Conservation (phyloP, 208 protist genomes). For the Acanthamoeba quina region DNA sequence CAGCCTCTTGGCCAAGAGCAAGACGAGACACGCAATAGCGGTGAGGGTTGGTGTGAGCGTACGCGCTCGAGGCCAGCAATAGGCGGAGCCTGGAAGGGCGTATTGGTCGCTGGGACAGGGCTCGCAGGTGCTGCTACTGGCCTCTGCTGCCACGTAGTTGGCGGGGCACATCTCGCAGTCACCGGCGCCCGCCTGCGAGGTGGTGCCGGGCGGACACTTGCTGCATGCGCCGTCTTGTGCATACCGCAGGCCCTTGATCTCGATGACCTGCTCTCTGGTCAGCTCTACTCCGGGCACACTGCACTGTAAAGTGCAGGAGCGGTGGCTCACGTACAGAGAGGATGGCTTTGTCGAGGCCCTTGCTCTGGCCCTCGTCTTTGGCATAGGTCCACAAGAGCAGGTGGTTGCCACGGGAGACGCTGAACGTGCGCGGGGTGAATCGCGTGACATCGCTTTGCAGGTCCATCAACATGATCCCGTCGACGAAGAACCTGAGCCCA, state of each 20-base stretch:
- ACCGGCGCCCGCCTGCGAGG: neutral
- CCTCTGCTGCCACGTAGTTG: neutral
- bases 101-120: slow-evolving; percentile 29
- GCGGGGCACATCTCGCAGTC: slow-evolving; percentile 17
- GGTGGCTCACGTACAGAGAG: slow-evolving; percentile 9
- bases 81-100: neutral
- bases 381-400: slow-evolving; percentile 19
- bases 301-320: neutral
- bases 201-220: slow-evolving; percentile 10
- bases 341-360: slow-evolving; percentile 40
- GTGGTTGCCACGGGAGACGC: neutral
- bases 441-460: slow-evolving; percentile 26
- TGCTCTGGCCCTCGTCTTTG: slow-evolving; percentile 41
- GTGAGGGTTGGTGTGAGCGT: neutral
- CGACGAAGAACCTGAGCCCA: slow-evolving; percentile 20
- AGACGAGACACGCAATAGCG: too few species aligned
- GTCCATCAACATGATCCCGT: slow-evolving; percentile 6
- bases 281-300: neutral
- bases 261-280: neutral
- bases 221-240: slow-evolving; percentile 24
- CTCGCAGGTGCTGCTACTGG: neutral
- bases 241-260: neutral
- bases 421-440: slow-evolving; percentile 4
- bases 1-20: too few species aligned
- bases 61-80: neutral